Percentiles rank a stretch among this genome's conserved stretches.
phyloP scores from a whole-genome alignment of 805 yeast species.

The Yarrowia sp. region DNA sequence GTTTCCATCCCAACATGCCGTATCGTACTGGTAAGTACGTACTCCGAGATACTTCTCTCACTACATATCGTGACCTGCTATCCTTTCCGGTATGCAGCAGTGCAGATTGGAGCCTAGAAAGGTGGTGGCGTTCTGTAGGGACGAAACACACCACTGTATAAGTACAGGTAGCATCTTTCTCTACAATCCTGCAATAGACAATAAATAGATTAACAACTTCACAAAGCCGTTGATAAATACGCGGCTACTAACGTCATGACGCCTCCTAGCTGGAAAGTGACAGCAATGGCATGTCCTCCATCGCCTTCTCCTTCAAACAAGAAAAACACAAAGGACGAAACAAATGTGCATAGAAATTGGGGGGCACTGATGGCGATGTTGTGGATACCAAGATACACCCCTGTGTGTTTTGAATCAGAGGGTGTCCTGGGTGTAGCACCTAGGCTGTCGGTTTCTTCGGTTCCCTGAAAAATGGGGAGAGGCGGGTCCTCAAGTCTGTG shows the following conservation, averaged over 20 bases:
- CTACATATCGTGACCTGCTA: no score
- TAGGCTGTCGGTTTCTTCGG: not conserved
- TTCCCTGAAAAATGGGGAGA: not conserved
- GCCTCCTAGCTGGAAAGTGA: constrained; percentile 41
- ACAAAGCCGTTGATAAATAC: constrained; percentile 10
- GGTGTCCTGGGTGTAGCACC: not conserved
- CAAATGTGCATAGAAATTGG: constrained; percentile 41
- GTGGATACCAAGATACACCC: constrained; percentile 42
- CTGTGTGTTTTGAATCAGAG: constrained; percentile 32
- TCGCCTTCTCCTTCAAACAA: constrained; percentile 31
- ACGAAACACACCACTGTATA: no score
- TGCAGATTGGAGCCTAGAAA: no score
- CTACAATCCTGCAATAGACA: no score
- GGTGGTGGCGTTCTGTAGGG: no score
- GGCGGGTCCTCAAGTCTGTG: constrained; percentile 13
- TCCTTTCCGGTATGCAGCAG: no score
- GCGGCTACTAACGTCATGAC: constrained; percentile 39
- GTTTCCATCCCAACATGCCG: no score
- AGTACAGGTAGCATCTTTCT: not conserved
- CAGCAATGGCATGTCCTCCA: constrained; percentile 40
- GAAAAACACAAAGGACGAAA: constrained; percentile 40
- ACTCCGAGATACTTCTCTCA: no score
- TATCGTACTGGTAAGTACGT: no score
- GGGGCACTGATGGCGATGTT: constrained; percentile 42
- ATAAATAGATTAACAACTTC: not conserved